Evolutionary conservation across 257 asterid genomes (phyloP).

Genomic region (Anisodus tanguticus): DNA sequence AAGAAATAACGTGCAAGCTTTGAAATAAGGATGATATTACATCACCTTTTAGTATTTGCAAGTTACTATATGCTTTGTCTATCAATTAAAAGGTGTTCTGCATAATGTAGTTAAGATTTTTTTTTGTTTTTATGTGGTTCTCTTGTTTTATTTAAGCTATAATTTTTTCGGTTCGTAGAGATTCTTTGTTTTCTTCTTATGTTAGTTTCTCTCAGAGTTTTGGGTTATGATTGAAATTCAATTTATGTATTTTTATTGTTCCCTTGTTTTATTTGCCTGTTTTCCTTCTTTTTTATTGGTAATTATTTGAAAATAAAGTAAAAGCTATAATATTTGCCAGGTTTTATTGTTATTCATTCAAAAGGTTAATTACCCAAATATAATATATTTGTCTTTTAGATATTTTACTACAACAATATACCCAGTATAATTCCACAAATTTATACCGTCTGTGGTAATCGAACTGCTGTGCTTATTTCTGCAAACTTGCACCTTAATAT

Average conservation of each 20-base stretch:
- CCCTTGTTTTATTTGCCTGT: neutral
- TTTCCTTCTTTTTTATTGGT: too few relatives aligned
- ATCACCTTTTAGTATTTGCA: neutral
- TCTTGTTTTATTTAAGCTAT: too few relatives aligned
- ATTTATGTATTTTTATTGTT: neutral
- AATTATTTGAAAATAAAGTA: neutral
- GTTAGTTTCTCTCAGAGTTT: neutral
- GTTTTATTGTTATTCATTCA: neutral
- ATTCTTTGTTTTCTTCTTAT: neutral
- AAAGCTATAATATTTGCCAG: too few relatives aligned
- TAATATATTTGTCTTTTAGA: neutral
- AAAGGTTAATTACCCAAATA: neutral
- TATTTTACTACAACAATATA: neutral
- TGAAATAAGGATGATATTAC: neutral
- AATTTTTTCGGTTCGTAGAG: too few relatives aligned
- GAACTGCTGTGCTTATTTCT: neutral
- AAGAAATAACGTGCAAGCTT: neutral
- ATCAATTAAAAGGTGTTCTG: neutral
- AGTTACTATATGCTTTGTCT: neutral
- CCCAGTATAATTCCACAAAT: neutral
- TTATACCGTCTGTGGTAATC: neutral
- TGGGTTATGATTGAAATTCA: neutral
- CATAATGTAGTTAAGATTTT: neutral
- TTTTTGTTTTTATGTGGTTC: too few relatives aligned
- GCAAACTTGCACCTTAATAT: neutral